Percentiles rank a stretch among this genome's conserved stretches.
These are phyloP conservation scores for Aspergillus sp. DNA, from an alignment of 2,329 filamentous ascomycete genomes.

Conservation along the genomic window DNA sequence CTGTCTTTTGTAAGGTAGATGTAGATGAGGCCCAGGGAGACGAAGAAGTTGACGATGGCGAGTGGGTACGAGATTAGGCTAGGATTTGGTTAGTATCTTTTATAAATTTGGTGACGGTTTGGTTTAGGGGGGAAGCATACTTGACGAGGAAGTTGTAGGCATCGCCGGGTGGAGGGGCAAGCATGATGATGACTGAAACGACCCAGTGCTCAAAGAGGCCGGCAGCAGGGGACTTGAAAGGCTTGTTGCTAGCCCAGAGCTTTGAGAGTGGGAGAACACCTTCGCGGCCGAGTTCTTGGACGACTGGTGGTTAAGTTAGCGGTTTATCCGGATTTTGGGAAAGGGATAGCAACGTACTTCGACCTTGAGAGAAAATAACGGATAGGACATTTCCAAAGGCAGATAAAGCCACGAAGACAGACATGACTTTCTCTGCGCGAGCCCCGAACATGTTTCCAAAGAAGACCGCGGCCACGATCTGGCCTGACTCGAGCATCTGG, in stretches of 20 bases:
- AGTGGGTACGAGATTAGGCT: constrained; percentile 42
- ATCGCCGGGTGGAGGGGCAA: constrained; percentile 66
- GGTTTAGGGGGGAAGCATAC: constrained; percentile 24
- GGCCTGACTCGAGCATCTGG: constrained; percentile 54
- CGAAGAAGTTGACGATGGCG: constrained; percentile 53
- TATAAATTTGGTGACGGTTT: background rate
- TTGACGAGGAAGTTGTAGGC: constrained; percentile 64
- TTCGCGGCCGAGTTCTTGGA: constrained; percentile 66
- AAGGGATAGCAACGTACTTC: constrained; percentile 28
- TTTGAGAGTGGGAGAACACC: constrained; percentile 64
- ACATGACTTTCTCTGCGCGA: constrained; percentile 56
- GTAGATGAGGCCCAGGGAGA: constrained; percentile 49
- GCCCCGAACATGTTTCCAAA: constrained; percentile 62
- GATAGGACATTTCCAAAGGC: constrained; percentile 63
- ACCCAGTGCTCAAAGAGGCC: constrained; percentile 63
- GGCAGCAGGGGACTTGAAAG: constrained; percentile 64
- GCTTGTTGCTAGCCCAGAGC: constrained; percentile 69
- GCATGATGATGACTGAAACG: constrained; percentile 63
- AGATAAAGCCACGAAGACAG: constrained; percentile 60
- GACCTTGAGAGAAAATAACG: constrained; percentile 51
- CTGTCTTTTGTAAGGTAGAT: constrained; percentile 43
- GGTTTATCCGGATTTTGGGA: background rate
- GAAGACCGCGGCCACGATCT: constrained; percentile 57
- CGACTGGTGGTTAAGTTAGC: constrained; percentile 24
- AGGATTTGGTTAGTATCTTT: background rate